Evolutionary conservation across 2,329 filamentous ascomycete species (phyloP).

Genomic region (Trichoderma guizhouense): DNA sequence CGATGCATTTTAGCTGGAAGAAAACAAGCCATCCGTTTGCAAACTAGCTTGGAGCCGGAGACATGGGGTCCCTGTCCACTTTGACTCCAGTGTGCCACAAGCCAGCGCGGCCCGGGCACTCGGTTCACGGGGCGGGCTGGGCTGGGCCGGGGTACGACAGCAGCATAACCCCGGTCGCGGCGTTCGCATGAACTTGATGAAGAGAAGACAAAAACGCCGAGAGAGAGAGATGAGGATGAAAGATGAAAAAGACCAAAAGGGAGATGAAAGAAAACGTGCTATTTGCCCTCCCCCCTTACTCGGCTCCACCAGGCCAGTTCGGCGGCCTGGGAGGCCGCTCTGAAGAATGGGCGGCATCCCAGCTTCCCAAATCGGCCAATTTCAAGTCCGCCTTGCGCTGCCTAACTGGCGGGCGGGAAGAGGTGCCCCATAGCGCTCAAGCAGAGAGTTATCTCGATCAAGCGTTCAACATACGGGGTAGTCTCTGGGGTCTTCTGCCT

Average conservation of each 20-base stretch:
- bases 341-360: background rate
- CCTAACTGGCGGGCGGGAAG: background rate
- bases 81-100: background rate
- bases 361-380: background rate
- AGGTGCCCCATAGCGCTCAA: background rate
- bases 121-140: background rate
- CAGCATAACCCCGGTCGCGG: no score
- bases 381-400: background rate
- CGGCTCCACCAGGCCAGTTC: background rate
- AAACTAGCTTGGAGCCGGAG: no score
- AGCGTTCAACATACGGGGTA: background rate
- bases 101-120: background rate
- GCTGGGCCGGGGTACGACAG: background rate
- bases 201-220: background rate
- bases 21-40: no score
- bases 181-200: background rate
- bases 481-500: background rate
- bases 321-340: background rate
- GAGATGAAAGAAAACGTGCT: background rate
- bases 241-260: background rate
- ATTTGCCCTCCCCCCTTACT: background rate
- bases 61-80: background rate
- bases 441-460: background rate
- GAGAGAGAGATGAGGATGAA: background rate
- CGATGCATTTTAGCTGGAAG: no score